Base-by-base conservation (phyloP, 306 rosid species). In the Quercus parvula region DNA sequence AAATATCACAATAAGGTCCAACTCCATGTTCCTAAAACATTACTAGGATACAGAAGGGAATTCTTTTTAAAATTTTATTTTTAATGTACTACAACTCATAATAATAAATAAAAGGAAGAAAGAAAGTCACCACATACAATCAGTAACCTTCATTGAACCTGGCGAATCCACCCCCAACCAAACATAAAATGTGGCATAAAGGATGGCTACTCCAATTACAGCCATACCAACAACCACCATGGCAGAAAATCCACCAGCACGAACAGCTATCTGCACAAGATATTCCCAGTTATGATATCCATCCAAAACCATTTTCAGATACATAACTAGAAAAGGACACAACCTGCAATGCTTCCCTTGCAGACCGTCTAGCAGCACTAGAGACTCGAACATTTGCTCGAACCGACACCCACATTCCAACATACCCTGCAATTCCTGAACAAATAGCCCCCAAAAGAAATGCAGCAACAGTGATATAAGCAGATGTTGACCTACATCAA, bases 331-430 rank as follows among this genome's bases (percentile, higher is more conserved):
- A 71, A 33, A 82, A 24, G 54, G 77, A 78, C 56, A 81, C 83
- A 77, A 95, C 99, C 99, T 95, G 99, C 89, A 95, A 82, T 66
- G 99, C 98, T 90, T 95, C 99, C 83, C 99, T 90, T 30, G 98
- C 92, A 85, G 99, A 95, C 81, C 99, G 91, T 66, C 99, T 91
- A 2, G 99, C 99, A 76, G 98, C 98, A 88, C 97, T 95, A 84
- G 99, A 93, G 74, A 95, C 99, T 81, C 99, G 85, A 72, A 95
- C 99, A 85, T 95, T 95, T 73, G 99, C 99, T 83, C 99, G 98
- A 84, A 95, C 99, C 52, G 99, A 95, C 52, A 95, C 99, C 99
- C 99, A 95, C 98, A 95, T 95, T 64, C 99, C 99, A 56, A 91
- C 98, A 85, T 95, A 95, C 84, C 99, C 99, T 19, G 99, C 98